Conservation (phyloP, 306 rosid genomes). For the Dalbergia cochinchinensis region DNA sequence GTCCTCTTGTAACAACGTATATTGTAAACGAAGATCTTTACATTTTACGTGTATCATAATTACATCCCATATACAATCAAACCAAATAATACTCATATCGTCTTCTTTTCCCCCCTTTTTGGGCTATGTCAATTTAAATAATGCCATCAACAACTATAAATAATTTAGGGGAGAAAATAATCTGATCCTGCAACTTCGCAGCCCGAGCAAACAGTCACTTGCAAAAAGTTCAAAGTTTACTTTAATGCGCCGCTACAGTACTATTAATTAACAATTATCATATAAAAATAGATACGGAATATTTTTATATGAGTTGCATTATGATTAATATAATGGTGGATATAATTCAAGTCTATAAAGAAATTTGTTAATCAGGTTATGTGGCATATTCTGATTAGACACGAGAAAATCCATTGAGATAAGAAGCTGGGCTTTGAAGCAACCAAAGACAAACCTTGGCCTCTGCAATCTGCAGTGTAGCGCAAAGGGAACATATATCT, state of each 20-base stretch:
- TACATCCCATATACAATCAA: constrained; percentile 3
- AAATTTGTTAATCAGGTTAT: not conserved
- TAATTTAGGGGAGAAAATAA: constrained; percentile 23
- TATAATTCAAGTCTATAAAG: not conserved
- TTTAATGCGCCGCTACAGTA: constrained; percentile 46
- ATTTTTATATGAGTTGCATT: constrained; percentile 13
- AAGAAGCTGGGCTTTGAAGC: constrained; percentile 38
- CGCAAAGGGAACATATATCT: constrained; percentile 33
- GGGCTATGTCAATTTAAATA: constrained; percentile 30
- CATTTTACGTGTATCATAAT: constrained; percentile 14
- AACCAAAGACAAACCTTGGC: constrained; percentile 38
- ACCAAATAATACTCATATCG: not conserved
- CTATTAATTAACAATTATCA: constrained; percentile 3
- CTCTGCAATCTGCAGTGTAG: constrained; percentile 35
- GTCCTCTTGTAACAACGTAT: constrained; percentile 32
- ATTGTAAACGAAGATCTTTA: constrained; percentile 36
- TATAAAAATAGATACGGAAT: not conserved
- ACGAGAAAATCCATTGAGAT: constrained; percentile 46
- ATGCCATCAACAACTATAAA: not conserved
- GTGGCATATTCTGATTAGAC: constrained; percentile 45
- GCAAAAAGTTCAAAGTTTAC: constrained; percentile 37
- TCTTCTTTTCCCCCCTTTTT: constrained; percentile 32
- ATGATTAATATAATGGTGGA: constrained; percentile 15
- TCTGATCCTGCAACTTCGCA: constrained; percentile 41
- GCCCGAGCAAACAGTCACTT: constrained; percentile 42